Evolutionary conservation across 2,329 filamentous ascomycete genomes (phyloP).

Genomic region (Colletotrichum lini): DNA sequence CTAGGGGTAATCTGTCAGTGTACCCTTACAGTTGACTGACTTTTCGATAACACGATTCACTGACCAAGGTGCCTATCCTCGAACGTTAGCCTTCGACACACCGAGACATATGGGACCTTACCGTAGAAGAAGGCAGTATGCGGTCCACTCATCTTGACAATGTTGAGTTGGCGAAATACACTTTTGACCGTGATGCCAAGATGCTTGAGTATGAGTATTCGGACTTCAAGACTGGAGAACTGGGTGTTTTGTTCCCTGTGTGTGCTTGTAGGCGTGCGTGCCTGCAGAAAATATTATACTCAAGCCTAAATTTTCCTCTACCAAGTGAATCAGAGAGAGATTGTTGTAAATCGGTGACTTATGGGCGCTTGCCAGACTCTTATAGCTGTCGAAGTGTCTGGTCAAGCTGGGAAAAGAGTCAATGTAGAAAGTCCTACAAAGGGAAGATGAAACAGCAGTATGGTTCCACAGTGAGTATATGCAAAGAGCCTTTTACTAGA

Average conservation of each 20-base stretch:
- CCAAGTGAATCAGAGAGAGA: too few species aligned
- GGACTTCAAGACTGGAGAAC: neutral
- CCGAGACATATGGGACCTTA: slow-evolving; percentile 46
- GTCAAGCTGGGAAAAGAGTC: neutral
- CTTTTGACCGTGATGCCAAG: neutral
- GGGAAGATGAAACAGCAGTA: neutral
- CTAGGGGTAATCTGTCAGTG: slow-evolving; percentile 46
- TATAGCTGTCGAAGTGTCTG: neutral
- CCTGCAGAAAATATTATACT: neutral
- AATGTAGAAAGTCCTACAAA: neutral
- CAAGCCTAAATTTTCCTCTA: too few species aligned
- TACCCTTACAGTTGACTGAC: slow-evolving; percentile 36
- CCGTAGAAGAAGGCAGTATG: slow-evolving; percentile 72
- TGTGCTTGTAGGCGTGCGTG: neutral
- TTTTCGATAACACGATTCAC: neutral
- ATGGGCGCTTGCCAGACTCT: too few species aligned
- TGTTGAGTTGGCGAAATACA: neutral
- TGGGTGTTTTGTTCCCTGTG: neutral
- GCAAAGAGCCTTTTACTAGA: neutral
- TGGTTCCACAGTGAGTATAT: neutral
- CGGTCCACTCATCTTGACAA: slow-evolving; percentile 57
- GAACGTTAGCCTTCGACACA: slow-evolving; percentile 10
- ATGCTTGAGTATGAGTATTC: neutral
- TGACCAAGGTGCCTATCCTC: slow-evolving; percentile 54
- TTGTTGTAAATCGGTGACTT: neutral